These are phyloP conservation scores for Bretschneidera sinensis DNA, from an alignment of 345 rosid species.

Conservation along the genomic window DNA sequence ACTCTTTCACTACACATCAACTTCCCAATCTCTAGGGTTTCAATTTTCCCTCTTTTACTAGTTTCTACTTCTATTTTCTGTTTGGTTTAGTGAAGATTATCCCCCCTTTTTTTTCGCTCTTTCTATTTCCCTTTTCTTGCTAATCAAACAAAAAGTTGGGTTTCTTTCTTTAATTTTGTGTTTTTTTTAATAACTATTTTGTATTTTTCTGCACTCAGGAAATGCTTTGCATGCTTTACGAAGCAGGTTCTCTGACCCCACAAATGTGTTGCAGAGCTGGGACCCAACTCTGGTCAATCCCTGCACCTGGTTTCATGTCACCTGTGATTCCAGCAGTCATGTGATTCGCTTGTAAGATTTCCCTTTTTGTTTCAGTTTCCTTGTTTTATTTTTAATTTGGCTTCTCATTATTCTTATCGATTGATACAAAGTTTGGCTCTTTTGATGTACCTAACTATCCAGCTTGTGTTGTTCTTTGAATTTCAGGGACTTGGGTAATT, in stretches of 20 bases:
- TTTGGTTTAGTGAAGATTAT: too few species aligned
- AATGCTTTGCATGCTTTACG: slow-evolving; percentile 69
- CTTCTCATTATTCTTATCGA: background rate
- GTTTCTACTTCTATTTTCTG: background rate
- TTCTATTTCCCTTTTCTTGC: too few species aligned
- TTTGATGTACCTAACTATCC: too few species aligned
- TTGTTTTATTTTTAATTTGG: background rate
- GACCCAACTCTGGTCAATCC: slow-evolving; percentile 89
- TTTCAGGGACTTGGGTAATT: slow-evolving; percentile 67
- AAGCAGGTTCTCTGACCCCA: slow-evolving; percentile 60
- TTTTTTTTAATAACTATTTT: background rate
- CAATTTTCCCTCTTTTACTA: background rate
- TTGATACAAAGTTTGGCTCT: slow-evolving; percentile 1
- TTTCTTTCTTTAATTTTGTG: background rate
- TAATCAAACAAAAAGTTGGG: background rate
- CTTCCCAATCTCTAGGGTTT: slow-evolving; percentile 3
- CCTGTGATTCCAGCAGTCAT: slow-evolving; percentile 61
- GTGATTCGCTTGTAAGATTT: slow-evolving; percentile 55
- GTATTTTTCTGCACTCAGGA: slow-evolving; percentile 36
- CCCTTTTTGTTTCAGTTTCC: background rate
- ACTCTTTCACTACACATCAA: slow-evolving; percentile 5
- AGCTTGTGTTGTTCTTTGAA: background rate
- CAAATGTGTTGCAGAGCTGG: slow-evolving; percentile 75
- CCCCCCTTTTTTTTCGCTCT: too few species aligned
- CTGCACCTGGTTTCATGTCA: slow-evolving; percentile 86